phyloP scores from a whole-genome alignment of 306 rosid species.

The Corylus heterophylla region DNA sequence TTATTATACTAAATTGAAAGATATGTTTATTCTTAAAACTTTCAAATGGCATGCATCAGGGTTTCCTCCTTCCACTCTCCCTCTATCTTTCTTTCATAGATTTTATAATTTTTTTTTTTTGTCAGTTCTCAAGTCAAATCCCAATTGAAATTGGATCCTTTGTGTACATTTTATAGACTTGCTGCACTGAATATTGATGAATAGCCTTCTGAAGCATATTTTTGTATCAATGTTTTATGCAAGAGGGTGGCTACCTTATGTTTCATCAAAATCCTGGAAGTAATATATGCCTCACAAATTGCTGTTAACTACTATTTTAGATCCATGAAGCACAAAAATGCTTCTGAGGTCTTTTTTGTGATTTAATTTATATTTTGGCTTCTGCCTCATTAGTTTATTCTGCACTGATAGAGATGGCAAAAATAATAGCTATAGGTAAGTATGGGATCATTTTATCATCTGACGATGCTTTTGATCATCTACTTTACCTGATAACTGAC shows the following conservation, averaged over 20 bases:
- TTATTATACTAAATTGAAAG: constrained; percentile 9
- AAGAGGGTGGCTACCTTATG: not conserved
- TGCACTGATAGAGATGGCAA: not conserved
- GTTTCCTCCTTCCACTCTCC: no score
- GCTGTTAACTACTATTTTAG: not conserved
- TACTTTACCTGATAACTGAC: constrained; percentile 1
- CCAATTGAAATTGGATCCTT: not conserved
- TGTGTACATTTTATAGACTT: constrained; percentile 1
- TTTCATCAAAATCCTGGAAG: not conserved
- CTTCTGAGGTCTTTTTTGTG: constrained; percentile 7
- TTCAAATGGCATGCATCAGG: not conserved
- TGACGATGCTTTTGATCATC: not conserved
- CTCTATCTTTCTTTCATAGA: not conserved
- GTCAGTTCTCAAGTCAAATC: not conserved
- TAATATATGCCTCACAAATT: not conserved
- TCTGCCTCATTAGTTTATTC: not conserved
- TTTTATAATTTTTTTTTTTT: not conserved
- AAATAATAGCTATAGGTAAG: not conserved
- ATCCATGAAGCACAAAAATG: not conserved
- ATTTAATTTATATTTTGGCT: constrained; percentile 2
- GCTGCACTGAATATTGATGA: constrained; percentile 1
- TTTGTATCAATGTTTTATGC: constrained; percentile 5
- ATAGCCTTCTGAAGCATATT: not conserved
- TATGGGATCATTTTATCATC: constrained; percentile 13
- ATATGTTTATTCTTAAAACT: constrained; percentile 13